Evolutionary conservation across 139 green algal species (phyloP), one percentile per base, ranked within the genome.

Genomic region (Spirogloea muscicola): DNA sequence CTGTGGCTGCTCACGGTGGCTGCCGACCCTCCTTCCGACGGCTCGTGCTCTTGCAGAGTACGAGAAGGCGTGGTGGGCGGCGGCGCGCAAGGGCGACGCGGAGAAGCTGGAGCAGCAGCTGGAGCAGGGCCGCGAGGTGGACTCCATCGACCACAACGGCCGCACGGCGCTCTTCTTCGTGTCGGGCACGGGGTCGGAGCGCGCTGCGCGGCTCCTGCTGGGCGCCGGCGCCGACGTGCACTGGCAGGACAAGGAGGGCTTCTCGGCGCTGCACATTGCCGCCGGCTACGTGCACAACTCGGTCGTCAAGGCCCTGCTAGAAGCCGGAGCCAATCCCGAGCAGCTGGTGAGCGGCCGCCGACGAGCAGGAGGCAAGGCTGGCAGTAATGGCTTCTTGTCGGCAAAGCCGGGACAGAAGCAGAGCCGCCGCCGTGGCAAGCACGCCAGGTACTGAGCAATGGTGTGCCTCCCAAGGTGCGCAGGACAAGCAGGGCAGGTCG

Each of bases 211-310:
- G 34, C 7, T 68, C 5, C 78, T 85, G 5, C n/a, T 74, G 9
- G 59, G 41, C 18, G 49, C 44, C 13, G 80, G 79, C 33, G 68
- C 52, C 25, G 39, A 81, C 52, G 34, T 81, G 10, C 25, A 70
- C 36, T 48, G 40, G 37, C 83, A 88, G 71, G 91, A 96, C 74
- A 85, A 89, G 21, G 77, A 88, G 5, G 88, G 88, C 49, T 89
- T 92, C 64, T 91, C 86, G 6, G 66, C 90, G 2, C 80, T 96
- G 43, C 90, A 92, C 52, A 84, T 94, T 9, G 89, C 91, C 6
- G 84, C 93, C 3, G 91, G 91, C 63, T 94, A 94, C 89, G 90
- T 92, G 70, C 68, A 85, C 38, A 52, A 46, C 25, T 46, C 81
- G 1, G 37, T 77, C 31, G 66, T 85, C 39, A 46, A 55, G 34